Percentiles rank a stretch among this genome's conserved stretches.
These are phyloP conservation scores for Mrakia gelida DNA, from an alignment of 768 basidiomycete species.

Conservation along the genomic window DNA sequence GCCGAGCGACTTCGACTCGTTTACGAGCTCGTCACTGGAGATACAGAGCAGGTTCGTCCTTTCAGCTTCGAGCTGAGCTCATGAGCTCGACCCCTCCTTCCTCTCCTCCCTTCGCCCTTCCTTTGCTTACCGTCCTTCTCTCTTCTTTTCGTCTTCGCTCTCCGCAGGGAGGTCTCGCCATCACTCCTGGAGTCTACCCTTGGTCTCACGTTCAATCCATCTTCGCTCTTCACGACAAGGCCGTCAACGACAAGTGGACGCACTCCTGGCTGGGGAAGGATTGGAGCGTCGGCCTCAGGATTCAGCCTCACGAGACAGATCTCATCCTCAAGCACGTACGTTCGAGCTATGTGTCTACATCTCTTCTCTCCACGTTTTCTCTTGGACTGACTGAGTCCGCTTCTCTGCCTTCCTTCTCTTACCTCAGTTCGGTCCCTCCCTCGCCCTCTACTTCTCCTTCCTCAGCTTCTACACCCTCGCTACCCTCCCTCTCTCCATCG, in stretches of 20 bases:
- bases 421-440: slow-evolving; percentile 37
- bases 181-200: slow-evolving; percentile 29
- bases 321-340: slow-evolving; percentile 67
- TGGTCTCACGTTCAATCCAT: slow-evolving; percentile 49
- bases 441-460: slow-evolving; percentile 69
- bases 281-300: slow-evolving; percentile 49
- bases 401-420: slow-evolving; percentile 30
- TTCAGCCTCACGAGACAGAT: slow-evolving; percentile 55
- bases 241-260: slow-evolving; percentile 72
- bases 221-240: slow-evolving; percentile 75
- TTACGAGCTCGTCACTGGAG: slow-evolving; percentile 59
- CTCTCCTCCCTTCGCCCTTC: background rate
- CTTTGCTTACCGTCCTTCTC: background rate
- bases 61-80: no score
- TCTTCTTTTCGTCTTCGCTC: background rate
- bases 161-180: slow-evolving; percentile 21
- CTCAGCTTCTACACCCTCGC: slow-evolving; percentile 75
- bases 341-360: slow-evolving; percentile 6
- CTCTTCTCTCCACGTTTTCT: background rate
- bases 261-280: slow-evolving; percentile 61
- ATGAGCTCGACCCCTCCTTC: background rate
- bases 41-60: slow-evolving; percentile 25
- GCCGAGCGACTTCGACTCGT: slow-evolving; percentile 79
- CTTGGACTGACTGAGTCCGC: background rate
- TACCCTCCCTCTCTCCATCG: slow-evolving; percentile 66